Conservation (phyloP, 805 yeast genomes). For the Dipodascus geniculatus region DNA sequence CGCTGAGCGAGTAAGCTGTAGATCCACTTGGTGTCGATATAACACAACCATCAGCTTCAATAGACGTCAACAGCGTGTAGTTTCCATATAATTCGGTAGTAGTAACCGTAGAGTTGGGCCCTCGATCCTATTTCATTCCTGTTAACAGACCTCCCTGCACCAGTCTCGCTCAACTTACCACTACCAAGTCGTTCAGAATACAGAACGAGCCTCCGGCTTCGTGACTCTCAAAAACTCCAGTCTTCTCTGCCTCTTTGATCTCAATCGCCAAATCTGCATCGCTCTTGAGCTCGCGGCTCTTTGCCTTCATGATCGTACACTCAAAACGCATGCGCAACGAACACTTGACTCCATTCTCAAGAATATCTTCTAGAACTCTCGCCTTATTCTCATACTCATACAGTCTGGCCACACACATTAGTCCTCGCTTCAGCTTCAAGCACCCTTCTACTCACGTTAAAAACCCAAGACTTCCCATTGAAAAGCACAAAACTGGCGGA, state of each 20-base stretch:
- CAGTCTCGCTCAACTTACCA: constrained; percentile 12
- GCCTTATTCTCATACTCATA: constrained; percentile 35
- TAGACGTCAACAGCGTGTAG: constrained; percentile 40
- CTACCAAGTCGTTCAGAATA: constrained; percentile 41
- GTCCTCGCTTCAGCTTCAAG: too few species aligned
- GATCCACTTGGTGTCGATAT: constrained; percentile 61
- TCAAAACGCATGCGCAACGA: constrained; percentile 40
- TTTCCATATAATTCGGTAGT: constrained; percentile 39
- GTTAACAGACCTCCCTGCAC: background rate
- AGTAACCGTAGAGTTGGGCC: constrained; percentile 41
- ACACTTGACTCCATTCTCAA: constrained; percentile 35
- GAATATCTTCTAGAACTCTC: constrained; percentile 26
- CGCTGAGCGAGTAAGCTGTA: constrained; percentile 84
- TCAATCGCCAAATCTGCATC: constrained; percentile 18
- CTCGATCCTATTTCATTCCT: constrained; percentile 28
- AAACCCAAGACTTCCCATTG: constrained; percentile 88
- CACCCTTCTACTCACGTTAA: constrained; percentile 54
- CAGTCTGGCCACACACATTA: too few species aligned
- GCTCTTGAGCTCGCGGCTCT: constrained; percentile 10
- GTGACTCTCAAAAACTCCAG: constrained; percentile 19
- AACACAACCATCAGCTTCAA: constrained; percentile 56
- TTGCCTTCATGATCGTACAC: constrained; percentile 35
- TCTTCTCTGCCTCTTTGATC: constrained; percentile 13
- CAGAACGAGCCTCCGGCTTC: constrained; percentile 23
- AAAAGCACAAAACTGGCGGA: constrained; percentile 85